Evolutionary conservation across 2,329 filamentous ascomycete species (phyloP).

Genomic region (Aureobasidium sp.): DNA sequence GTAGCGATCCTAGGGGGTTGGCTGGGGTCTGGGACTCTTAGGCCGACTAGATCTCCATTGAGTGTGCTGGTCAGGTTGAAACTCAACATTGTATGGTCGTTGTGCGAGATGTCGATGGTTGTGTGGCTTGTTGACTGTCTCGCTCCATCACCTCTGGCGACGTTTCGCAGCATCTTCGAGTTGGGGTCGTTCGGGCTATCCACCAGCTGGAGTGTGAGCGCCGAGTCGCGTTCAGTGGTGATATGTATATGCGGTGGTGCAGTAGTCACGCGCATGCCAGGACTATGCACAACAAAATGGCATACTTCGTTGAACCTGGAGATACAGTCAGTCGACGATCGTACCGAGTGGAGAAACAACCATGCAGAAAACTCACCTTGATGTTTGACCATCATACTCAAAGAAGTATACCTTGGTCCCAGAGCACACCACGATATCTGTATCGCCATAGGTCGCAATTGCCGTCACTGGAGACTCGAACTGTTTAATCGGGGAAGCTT

Average conservation of each 20-base stretch:
- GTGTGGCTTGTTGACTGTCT: slow-evolving; percentile 2
- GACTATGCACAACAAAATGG: slow-evolving; percentile 23
- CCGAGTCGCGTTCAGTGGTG: slow-evolving; percentile 46
- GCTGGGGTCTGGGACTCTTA: slow-evolving; percentile 14
- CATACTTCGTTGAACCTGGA: slow-evolving; percentile 16
- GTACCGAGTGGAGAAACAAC: not conserved
- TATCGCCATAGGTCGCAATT: slow-evolving; percentile 45
- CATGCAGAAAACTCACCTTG: not conserved
- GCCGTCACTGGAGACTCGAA: slow-evolving; percentile 46
- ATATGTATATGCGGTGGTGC: slow-evolving; percentile 41
- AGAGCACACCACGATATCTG: slow-evolving; percentile 45
- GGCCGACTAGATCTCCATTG: slow-evolving; percentile 21
- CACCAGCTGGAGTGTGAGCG: slow-evolving; percentile 35
- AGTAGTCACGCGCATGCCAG: slow-evolving; percentile 42
- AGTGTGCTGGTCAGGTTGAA: slow-evolving; percentile 20
- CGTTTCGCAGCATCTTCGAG: not conserved
- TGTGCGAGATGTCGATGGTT: slow-evolving; percentile 9
- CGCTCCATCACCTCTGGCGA: not conserved
- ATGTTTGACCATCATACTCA: slow-evolving; percentile 26
- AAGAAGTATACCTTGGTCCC: slow-evolving; percentile 35
- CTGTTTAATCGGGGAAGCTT: slow-evolving; percentile 18
- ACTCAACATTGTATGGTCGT: not conserved
- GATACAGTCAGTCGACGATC: not conserved
- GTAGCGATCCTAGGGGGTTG: not conserved
- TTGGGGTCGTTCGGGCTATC: not conserved